phyloP scores from a whole-genome alignment of 176 grass and related monocot genomes.

The Avena eriantha region DNA sequence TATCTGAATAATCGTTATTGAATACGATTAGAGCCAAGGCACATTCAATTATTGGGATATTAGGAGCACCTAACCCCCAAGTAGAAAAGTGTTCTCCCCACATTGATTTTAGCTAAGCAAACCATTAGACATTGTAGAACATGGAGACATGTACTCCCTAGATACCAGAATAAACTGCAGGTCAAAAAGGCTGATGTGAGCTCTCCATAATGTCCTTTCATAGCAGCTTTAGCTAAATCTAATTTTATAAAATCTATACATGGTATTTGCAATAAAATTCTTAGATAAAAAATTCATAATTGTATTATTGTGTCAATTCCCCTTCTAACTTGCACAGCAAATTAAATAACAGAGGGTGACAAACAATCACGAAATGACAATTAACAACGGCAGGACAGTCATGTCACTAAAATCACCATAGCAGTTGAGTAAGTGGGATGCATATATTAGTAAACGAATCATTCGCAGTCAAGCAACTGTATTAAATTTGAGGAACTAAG shows the following conservation, averaged over 20 bases:
- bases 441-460: constrained; percentile 16
- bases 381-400: background rate
- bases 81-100: background rate
- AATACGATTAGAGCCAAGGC: background rate
- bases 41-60: constrained; percentile 3
- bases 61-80: background rate
- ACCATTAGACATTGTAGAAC: background rate
- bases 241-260: constrained; percentile 19
- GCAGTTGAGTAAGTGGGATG: background rate
- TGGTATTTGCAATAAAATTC: background rate
- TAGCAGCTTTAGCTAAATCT: constrained; percentile 16
- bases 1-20: background rate
- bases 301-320: background rate
- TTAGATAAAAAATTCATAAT: background rate
- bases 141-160: background rate
- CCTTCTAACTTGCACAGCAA: background rate
- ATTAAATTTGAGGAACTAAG: background rate
- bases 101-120: background rate
- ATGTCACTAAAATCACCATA: background rate
- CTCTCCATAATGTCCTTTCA: background rate
- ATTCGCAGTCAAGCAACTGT: background rate
- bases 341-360: background rate
- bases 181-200: background rate
- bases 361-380: constrained; percentile 12
- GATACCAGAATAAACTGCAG: background rate